Evolutionary conservation across 805 yeast species (phyloP), one percentile per base, ranked within the genome.

Genomic region (Yamadazyma phyllophila): DNA sequence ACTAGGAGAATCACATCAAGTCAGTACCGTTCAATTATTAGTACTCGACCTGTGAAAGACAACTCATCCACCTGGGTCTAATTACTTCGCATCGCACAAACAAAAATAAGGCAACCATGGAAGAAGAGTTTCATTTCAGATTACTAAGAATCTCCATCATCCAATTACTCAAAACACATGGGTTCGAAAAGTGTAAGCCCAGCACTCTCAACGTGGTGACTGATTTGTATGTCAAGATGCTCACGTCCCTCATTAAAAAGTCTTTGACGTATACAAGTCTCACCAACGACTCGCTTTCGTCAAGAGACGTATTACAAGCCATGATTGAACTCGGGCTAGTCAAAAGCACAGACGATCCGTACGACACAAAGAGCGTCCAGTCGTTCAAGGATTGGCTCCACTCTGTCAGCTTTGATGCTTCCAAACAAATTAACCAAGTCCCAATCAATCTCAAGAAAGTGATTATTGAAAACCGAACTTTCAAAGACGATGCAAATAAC

Each of bases 171-270:
- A 81, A 88, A 50, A 81, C 94, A 0, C 78, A 82, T 26, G 99
- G 99, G 0, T 88, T 90, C 57, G 96, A 88, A 50, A 76, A 82
- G 55, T 82, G 91, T 51, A 74, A 82, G 42, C 87, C 92, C 7
- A 71, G 80, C 7, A 78, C 85, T 1, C 70, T 92, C 8, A 91
- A 89, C 57, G 75, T 82, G 2, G 54, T 90, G n/a, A 83, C 96
- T 0, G 97, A 90, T 57, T 58, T 92, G 1, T 81, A 85, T 59
- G 67, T 86, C 13, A 76, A 85, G 46, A 84, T 82, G 59, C 63
- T 92, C 36, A 68, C 69, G 40, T 65, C 82, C 13, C 58, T 92
- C 15, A 63, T 82, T 1, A 53, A 65, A 10, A 80, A 80, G 41
- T 69, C 88, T 0, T 57, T 63, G 27, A 68, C 69, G 43, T 69